Evolutionary conservation across 768 basidiomycete genomes (phyloP), one percentile per base, ranked within the genome.

Genomic region (Pleurotus citrinopileatus): DNA sequence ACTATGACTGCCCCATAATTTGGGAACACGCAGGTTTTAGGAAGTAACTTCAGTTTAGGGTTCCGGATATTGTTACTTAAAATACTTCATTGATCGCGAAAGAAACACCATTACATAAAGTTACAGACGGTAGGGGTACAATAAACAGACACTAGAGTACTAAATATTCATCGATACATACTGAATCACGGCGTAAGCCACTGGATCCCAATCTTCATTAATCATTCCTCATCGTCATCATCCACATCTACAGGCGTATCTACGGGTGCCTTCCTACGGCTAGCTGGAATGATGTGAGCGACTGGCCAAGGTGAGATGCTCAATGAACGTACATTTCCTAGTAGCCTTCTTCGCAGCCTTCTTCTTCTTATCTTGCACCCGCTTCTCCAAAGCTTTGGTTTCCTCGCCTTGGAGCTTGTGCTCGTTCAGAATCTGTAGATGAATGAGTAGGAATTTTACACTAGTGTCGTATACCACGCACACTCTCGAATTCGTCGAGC

Each of bases 401-500:
- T 96, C 95, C 56, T 87, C 83, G 3, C 97, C 97, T 68, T 96
- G 91, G 2, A 78, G 75, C 57, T 80, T 84, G 64, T 90, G 80
- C 60, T 93, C 89, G 17, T 91, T 86, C 4, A 98, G 76, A 26
- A 94, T 94, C 92, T 94, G 57, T 22, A 32, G 37, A 10, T 34
- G 8, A n/a, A 1, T 34, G 22, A 15, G 29, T 56, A 40, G 63
- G 9, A 44, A 22, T 22, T 9, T 25, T 2, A 40, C 19, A 10
- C 10, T 23, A 44, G 10, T 12, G 26, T 4, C 3, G 19, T 3
- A 4, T 15, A 9, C 42, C 6, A 64, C 73, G 26, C 57, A 91
- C 94, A 64, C 78, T 77, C 68, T 98, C 94, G 63, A 99, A 99
- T 70, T 99, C 96, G 59, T 95, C 89, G 43, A 98, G 72, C 62